Evolutionary conservation across 495 filamentous ascomycete genomes (phyloP).

Genomic region (Aspergillus campestris): DNA sequence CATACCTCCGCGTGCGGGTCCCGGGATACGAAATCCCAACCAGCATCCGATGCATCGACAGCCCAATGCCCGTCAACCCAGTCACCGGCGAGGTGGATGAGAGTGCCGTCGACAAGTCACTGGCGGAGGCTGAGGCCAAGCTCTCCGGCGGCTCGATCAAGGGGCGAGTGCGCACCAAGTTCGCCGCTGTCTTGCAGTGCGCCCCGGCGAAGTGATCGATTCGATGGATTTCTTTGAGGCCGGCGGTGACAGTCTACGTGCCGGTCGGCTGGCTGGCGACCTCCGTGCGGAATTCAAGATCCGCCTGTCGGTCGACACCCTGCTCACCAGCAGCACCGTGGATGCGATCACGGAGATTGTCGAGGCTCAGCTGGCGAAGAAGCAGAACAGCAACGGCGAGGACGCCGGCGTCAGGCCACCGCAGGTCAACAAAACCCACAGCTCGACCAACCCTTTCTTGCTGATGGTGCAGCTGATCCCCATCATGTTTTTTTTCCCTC

Average conservation of each 20-base stretch:
- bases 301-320: conserved; percentile 27
- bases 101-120: conserved; percentile 9
- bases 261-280: conserved; percentile 31
- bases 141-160: conserved; percentile 13
- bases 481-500: conserved; percentile 24
- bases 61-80: conserved; percentile 16
- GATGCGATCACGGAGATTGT: conserved; percentile 18
- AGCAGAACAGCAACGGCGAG: conserved; percentile 1
- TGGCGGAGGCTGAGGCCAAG: conserved; percentile 9
- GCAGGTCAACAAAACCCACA: conserved; percentile 22
- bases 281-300: conserved; percentile 28
- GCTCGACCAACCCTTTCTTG: conserved; percentile 29
- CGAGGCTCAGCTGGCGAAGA: conserved; percentile 11
- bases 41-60: conserved; percentile 15
- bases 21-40: conserved; percentile 25
- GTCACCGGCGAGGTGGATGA: conserved; percentile 18
- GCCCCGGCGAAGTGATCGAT: conserved; percentile 13
- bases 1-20: conserved; percentile 7
- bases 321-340: conserved; percentile 29
- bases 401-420: conserved; percentile 7
- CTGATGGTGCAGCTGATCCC: conserved; percentile 32
- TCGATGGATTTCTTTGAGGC: conserved; percentile 34
- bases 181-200: conserved; percentile 19
- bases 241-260: conserved; percentile 36
- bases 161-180: conserved; percentile 19